phyloP scores from a whole-genome alignment of 257 asterid genomes.

The Osmanthus fragrans region DNA sequence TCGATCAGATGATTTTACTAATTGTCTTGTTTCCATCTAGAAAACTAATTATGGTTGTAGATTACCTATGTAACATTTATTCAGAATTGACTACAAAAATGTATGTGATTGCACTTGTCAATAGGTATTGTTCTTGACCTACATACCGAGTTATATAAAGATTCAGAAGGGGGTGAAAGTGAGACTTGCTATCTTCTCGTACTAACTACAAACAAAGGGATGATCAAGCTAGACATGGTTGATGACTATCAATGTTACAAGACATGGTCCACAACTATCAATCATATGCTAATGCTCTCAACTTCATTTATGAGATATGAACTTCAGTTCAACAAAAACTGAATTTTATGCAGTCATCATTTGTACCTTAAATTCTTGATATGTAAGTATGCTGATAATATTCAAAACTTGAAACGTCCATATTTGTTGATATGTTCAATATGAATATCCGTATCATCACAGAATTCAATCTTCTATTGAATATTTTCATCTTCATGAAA shows the following conservation, averaged over 20 bases:
- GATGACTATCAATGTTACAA: conserved; percentile 56
- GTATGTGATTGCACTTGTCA: not conserved
- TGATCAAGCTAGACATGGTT: conserved; percentile 71
- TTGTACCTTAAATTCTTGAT: conserved; percentile 9
- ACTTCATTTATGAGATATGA: conserved; percentile 57
- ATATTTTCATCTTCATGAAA: not conserved
- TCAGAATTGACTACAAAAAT: not conserved
- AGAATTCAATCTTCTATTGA: conserved; percentile 24
- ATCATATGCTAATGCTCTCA: conserved; percentile 77
- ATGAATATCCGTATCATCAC: conserved; percentile 26
- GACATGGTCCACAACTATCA: conserved; percentile 76
- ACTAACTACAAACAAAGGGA: conserved; percentile 66
- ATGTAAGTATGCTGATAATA: conserved; percentile 18
- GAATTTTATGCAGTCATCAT: conserved; percentile 23
- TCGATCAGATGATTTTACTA: conserved; percentile 7
- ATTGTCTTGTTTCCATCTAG: not conserved
- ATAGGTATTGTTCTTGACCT: conserved; percentile 58
- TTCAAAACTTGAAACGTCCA: conserved; percentile 17
- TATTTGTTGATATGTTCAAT: conserved; percentile 24
- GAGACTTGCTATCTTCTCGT: conserved; percentile 68
- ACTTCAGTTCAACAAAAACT: conserved; percentile 51
- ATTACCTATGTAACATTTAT: not conserved
- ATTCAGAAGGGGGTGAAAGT: conserved; percentile 49
- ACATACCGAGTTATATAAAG: conserved; percentile 69
- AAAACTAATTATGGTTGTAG: not conserved